Evolutionary conservation across 192 early-diverging fungal genomes (phyloP), one percentile per base, ranked within the genome.

Genomic region (Geosiphon pyriformis): DNA sequence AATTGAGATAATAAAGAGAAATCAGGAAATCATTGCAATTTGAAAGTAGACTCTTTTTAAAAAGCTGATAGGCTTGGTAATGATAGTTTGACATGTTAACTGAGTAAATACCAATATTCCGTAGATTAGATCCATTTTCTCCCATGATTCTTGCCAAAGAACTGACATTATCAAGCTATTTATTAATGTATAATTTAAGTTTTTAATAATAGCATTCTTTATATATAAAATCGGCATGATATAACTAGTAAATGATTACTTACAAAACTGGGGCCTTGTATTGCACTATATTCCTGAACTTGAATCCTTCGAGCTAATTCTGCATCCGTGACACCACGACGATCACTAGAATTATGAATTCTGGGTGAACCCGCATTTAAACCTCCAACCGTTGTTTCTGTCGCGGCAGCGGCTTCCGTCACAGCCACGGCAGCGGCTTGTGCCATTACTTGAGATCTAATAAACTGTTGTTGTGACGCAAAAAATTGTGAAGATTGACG

Each of bases 241-340:
- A n/a, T 47, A 26, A 30, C 12, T 27, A 25, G 2, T 26, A 49
- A 59, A 48, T 17, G 26, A 29, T n/a, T 26, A 61, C 48, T 51
- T 50, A 51, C 61, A 31, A 31, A 20, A 50, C 32, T 49, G 46
- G 18, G 26, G 49, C 37, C 15, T 15, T 49, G 20, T 30, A 26
- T 48, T 34, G 17, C 8, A 61, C 48, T 63, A 23, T 47, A 51
- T 3, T 63, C 61, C 26, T 46, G 27, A 0, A 30, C 48, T 51
- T 50, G 61, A 15, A 63, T 51, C 29, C 61, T 63, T 51, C 61
- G 42, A 22, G 61, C 27, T 3, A 63, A 51, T 49, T 63, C 37
- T 15, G 42, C 61, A 33, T 63, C 61, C 3, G 46, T 18, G 30
- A 30, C 48, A 4, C 11, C 30, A 48, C 25, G 12, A 57, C 55